Base-by-base conservation (phyloP, 192 early-diverging fungal species). In the Coemansia sp. region DNA sequence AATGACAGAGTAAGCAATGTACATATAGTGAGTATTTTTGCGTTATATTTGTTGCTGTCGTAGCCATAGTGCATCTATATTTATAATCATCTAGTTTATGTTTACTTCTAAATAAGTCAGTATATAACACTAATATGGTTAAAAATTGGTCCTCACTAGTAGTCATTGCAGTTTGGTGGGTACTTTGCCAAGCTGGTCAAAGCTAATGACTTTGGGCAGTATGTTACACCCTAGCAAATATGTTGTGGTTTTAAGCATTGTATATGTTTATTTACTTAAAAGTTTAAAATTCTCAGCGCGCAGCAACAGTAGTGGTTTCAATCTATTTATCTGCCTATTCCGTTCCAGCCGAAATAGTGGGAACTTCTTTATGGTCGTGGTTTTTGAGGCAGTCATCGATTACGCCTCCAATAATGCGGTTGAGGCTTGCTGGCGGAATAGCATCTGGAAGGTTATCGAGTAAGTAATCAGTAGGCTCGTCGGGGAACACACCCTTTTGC, bases 61-160 rank as follows among this genome's bases (percentile, higher is more conserved):
- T 21, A 21, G 21, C 21, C 21, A 21, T 21, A 21, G 21, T 21
- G 21, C 21, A 21, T 21, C 21, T 21, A 21, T 21, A 21, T 21
- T 21, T 21, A 21, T 27, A 27, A 27, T 27, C 27, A 27, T 27
- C 2, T 27, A 32, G 29, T 7, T 32, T 32, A 32, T 32, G 29
- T 32, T 32, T 7, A 7, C 4, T 32, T 32, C 5, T 32, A 32
- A 1, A 32, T 6, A 32, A 2, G n/a, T 25, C 15, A 8, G 8
- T 5, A 15, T 4, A 21, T 6, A 32, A 1, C 29, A 32, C 29
- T 8, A 32, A 85, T 15, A 73, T 83, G 29, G 58, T 93, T 2
- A 79, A 70, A 90, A 39, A 85, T 83, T 63, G 87, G 85, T 21
- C 57, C 75, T 0, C 90, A 90, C 2, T 9, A 55, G 27, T 75